Percentiles rank a stretch among this genome's conserved stretches.
Conservation (phyloP, 2,329 filamentous ascomycete species). For the Penicillium crustosum region DNA sequence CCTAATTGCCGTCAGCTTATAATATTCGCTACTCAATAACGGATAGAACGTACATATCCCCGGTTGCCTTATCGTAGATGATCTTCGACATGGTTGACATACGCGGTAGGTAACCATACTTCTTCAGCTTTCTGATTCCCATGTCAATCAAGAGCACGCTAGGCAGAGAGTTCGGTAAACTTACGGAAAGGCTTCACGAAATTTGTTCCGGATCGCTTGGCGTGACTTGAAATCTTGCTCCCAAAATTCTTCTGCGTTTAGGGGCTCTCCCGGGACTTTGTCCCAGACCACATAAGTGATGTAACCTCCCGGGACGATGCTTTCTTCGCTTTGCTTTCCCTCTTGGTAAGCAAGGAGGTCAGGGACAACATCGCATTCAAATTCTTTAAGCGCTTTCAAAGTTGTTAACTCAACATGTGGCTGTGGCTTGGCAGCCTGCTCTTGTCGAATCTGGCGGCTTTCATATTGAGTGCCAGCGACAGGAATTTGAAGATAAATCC, state of each 20-base stretch:
- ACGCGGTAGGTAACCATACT: neutral
- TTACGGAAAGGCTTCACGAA: too few species aligned
- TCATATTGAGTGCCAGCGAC: slow-evolving; percentile 7
- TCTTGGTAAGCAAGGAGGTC: neutral
- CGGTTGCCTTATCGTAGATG: neutral
- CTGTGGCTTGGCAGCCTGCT: neutral
- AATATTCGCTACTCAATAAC: neutral
- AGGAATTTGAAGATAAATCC: slow-evolving; percentile 16
- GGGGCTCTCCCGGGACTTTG: neutral
- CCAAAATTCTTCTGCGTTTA: neutral
- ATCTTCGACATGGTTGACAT: neutral
- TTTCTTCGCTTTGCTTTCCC: neutral
- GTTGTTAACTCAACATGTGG: neutral
- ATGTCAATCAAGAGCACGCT: neutral
- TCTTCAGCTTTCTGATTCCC: neutral
- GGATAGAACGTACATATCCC: neutral
- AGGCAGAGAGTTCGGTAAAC: too few species aligned
- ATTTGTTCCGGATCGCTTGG: neutral
- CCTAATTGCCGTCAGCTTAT: too few species aligned
- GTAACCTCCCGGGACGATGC: neutral
- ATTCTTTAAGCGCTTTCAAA: neutral
- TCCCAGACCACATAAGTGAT: neutral
- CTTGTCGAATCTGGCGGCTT: slow-evolving; percentile 4
- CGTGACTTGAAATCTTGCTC: neutral
- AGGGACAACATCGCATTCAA: neutral